These are phyloP conservation scores for Peronospora farinosa DNA, from an alignment of 352 stramenopile genomes.

Conservation along the genomic window DNA sequence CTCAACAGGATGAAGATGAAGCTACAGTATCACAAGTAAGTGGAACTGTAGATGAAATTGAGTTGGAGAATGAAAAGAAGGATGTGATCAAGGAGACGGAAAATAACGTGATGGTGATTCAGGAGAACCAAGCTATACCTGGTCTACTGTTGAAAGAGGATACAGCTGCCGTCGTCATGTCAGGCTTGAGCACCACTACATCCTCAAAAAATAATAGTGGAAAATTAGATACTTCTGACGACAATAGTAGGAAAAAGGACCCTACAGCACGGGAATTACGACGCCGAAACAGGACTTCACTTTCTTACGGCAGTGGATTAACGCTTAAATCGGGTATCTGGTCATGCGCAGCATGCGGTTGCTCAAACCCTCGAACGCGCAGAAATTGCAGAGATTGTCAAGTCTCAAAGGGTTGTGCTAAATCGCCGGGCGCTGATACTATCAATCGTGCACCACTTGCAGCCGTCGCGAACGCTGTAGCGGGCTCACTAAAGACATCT, in stretches of 20 bases:
- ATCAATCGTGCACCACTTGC: conserved; percentile 5
- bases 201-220: conserved; percentile 4
- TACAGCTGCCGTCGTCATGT: conserved; percentile 1
- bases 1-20: conserved; percentile 25
- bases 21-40: conserved; percentile 24
- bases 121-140: conserved; percentile 14
- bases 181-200: conserved; percentile 10
- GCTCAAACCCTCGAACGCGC: conserved; percentile 42
- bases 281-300: conserved; percentile 19
- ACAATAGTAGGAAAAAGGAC: conserved; percentile 9
- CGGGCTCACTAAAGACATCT: conserved; percentile 13
- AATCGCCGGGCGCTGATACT: conserved; percentile 15
- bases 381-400: conserved; percentile 46
- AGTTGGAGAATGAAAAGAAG: conserved; percentile 29
- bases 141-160: conserved; percentile 5
- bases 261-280: conserved; percentile 27
- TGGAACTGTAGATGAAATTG: conserved; percentile 33
- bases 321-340: conserved; percentile 41
- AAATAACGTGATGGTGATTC: conserved; percentile 18
- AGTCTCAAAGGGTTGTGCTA: conserved; percentile 20
- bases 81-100: conserved; percentile 1
- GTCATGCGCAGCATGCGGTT: conserved; percentile 48
- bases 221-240: conserved; percentile 11
- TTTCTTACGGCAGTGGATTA: conserved; percentile 21
- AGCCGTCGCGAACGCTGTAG: conserved; percentile 9